Evolutionary conservation across 192 early-diverging fungal species (phyloP), one percentile per base, ranked within the genome.

Genomic region (Linnemannia hyalina): DNA sequence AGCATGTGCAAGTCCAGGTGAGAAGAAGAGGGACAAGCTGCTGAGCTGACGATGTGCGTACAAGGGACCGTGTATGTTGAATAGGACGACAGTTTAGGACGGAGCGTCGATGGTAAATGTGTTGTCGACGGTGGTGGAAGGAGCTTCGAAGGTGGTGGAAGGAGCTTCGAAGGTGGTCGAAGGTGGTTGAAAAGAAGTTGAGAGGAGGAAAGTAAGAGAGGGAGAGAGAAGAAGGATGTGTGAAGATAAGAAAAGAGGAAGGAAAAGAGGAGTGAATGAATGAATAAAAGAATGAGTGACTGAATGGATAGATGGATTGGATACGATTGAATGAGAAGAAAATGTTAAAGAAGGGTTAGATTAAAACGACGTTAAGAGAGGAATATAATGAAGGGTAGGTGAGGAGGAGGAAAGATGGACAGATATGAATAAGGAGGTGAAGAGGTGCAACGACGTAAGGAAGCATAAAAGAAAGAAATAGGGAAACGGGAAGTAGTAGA

Each of bases 401-500:
- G 65, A 77, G 60, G 49, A 76, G 55, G n/a, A 26, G 36, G 22
- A 15, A 29, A 63, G 26, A 36, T 35, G 41, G 20, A 1, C 32
- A 55, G 22, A 57, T 54, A 52, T 46, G 49, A 38, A 29, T 23
- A 38, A 60, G 41, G 36, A 13, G 40, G 73, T 26, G 44, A 7
- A 16, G 46, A 52, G 42, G 60, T 55, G 23, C 42, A 42, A 68
- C 15, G 76, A 65, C 71, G 35, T 47, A 72, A 52, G 26, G 38
- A 57, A 42, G 41, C 69, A 57, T 52, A 6, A 70, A 36, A 77
- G 57, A 42, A 44, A 76, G 57, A 68, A 42, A 40, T 20, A 75
- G 26, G 35, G n/a, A 32, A 76, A 44, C 32, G 63, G 52, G 55
- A 70, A 38, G 42, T 42, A n/a, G 54, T 38, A 32, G 38, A 75